A percentile compares a stretch with the other conserved stretches of the same genome.
phyloP scores from a whole-genome alignment of 73 alveolate genomes.

The Blepharisma japonicum region DNA sequence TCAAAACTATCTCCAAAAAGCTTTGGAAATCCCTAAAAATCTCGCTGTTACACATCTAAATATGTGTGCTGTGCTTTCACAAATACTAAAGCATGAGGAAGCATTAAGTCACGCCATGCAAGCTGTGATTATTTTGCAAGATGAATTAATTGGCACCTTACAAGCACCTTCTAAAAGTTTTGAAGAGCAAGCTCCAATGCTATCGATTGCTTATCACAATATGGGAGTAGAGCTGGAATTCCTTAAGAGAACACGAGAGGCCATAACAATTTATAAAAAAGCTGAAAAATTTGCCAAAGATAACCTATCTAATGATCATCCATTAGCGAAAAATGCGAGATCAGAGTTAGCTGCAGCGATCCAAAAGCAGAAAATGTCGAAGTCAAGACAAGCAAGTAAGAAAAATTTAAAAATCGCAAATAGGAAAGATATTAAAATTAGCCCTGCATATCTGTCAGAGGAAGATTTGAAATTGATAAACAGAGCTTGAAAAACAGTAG shows the following conservation, averaged over 20 bases:
- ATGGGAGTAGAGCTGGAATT: conserved; percentile 82
- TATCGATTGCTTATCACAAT: conserved; percentile 80
- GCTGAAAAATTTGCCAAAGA: conserved; percentile 63
- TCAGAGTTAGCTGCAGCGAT: conserved; percentile 35
- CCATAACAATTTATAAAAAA: conserved; percentile 53
- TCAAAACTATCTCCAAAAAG: conserved; percentile 61
- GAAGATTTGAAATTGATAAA: too few relatives aligned
- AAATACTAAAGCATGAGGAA: conserved; percentile 67
- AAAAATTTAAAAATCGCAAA: too few relatives aligned
- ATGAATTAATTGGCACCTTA: neutral
- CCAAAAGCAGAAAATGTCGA: too few relatives aligned
- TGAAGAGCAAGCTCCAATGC: conserved; percentile 70
- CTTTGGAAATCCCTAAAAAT: conserved; percentile 51
- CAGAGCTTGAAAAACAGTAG: too few relatives aligned
- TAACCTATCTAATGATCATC: conserved; percentile 48
- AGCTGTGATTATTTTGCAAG: conserved; percentile 30
- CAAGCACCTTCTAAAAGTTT: conserved; percentile 33
- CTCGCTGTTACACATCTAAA: conserved; percentile 81
- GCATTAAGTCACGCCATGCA: conserved; percentile 75
- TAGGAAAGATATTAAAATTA: too few relatives aligned
- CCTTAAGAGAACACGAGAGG: conserved; percentile 66
- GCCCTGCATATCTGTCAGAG: too few relatives aligned
- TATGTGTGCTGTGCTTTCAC: conserved; percentile 79
- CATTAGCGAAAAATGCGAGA: conserved; percentile 41
- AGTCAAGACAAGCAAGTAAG: too few relatives aligned